Evolutionary conservation across 192 early-diverging fungal genomes (phyloP).

Genomic region (Coemansia sp.): DNA sequence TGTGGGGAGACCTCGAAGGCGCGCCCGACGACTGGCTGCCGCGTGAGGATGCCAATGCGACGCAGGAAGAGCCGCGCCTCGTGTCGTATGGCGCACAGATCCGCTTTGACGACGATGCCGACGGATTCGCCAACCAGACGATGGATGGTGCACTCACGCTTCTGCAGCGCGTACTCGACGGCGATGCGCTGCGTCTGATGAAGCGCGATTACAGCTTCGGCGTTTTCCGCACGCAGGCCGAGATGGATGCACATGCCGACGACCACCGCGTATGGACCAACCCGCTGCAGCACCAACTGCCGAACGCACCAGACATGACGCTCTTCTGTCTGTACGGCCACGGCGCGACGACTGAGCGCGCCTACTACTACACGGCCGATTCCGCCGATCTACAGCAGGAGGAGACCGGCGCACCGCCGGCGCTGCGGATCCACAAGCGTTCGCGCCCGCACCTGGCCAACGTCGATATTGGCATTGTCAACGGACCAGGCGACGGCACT

Average conservation of each 20-base stretch:
- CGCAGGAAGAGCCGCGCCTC: not conserved
- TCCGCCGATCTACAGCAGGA: slow-evolving; percentile 18
- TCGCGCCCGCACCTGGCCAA: slow-evolving; percentile 46
- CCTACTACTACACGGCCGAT: slow-evolving; percentile 72
- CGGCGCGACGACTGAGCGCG: slow-evolving; percentile 76
- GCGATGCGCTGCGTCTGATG: slow-evolving; percentile 57
- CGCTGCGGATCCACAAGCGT: slow-evolving; percentile 34
- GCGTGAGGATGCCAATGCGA: not conserved
- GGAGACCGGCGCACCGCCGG: slow-evolving; percentile 29
- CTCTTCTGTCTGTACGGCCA: slow-evolving; percentile 85
- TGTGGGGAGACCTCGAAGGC: slow-evolving; percentile 69
- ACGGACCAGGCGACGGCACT: slow-evolving; percentile 82
- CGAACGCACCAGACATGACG: slow-evolving; percentile 70
- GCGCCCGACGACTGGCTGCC: slow-evolving; percentile 72
- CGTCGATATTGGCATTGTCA: slow-evolving; percentile 62
- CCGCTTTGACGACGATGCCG: slow-evolving; percentile 43
- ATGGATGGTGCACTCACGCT: slow-evolving; percentile 56
- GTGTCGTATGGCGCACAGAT: slow-evolving; percentile 61
- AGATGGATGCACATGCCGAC: slow-evolving; percentile 61
- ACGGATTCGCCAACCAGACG: slow-evolving; percentile 36
- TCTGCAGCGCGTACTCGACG: slow-evolving; percentile 57
- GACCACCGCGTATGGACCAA: slow-evolving; percentile 76
- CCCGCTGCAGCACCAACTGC: slow-evolving; percentile 71
- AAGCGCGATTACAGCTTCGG: slow-evolving; percentile 67
- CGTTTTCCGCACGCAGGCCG: slow-evolving; percentile 57